A percentile compares a stretch with the other conserved stretches of the same genome.
Conservation (phyloP, 2,329 filamentous ascomycete species). For the Dryadomyces sulphureus region DNA sequence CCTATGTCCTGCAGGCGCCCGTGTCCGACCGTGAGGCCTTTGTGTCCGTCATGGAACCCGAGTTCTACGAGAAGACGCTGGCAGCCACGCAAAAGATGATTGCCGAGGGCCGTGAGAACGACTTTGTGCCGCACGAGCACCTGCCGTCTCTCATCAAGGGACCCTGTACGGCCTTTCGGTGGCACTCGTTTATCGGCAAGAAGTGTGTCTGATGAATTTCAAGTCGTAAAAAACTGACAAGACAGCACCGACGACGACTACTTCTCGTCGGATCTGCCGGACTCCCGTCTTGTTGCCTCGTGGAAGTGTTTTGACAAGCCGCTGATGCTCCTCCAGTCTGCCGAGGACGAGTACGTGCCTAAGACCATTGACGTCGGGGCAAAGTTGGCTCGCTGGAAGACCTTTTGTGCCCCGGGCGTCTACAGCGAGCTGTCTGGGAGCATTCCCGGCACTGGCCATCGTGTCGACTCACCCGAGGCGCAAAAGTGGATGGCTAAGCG, state of each 20-base stretch:
- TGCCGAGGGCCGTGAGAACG: conserved; percentile 33
- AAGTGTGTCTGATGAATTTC: conserved; percentile 25
- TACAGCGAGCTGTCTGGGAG: conserved; percentile 35
- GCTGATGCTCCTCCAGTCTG: conserved; percentile 50
- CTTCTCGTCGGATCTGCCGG: conserved; percentile 64
- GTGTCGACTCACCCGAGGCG: conserved; percentile 28
- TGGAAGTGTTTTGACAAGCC: conserved; percentile 50
- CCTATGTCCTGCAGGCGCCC: conserved; percentile 65
- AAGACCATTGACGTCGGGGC: conserved; percentile 37
- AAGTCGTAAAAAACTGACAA: background rate
- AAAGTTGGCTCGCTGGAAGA: conserved; percentile 43
- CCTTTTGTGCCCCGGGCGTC: conserved; percentile 23
- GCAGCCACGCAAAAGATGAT: conserved; percentile 39
- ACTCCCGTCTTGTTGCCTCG: conserved; percentile 39
- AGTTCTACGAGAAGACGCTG: conserved; percentile 28
- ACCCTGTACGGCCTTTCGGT: conserved; percentile 37
- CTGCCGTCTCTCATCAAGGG: conserved; percentile 25
- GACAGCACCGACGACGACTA: conserved; percentile 67
- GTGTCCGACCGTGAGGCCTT: conserved; percentile 63
- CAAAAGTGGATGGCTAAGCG: conserved; percentile 34
- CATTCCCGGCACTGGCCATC: conserved; percentile 38
- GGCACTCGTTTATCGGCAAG: conserved; percentile 31
- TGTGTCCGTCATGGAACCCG: conserved; percentile 25
- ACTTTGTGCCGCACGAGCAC: conserved; percentile 35
- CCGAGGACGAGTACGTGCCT: conserved; percentile 51